Evolutionary conservation across 2,329 filamentous ascomycete genomes (phyloP).

Genomic region (Arachnomyces sp.): DNA sequence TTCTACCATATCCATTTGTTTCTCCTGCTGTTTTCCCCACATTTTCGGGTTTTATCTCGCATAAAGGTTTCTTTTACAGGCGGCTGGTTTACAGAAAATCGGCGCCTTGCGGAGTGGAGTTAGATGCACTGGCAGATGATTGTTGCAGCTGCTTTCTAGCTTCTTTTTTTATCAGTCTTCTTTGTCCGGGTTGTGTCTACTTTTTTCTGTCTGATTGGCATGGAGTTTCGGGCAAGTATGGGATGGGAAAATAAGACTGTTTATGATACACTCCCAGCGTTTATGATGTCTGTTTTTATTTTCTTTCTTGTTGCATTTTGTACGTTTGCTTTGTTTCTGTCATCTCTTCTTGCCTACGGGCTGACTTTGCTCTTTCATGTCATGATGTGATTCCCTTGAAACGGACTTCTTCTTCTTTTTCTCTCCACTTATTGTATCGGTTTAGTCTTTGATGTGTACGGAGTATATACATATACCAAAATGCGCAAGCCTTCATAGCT

Average conservation of each 20-base stretch:
- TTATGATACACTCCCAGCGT: conserved; percentile 13
- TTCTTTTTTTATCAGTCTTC: too few species aligned
- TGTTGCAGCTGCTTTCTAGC: too few species aligned
- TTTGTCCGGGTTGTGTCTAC: conserved; percentile 2
- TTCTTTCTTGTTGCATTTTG: too few species aligned
- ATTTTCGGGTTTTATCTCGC: not conserved
- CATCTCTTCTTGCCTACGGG: conserved; percentile 15
- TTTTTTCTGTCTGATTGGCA: too few species aligned
- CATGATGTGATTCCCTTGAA: too few species aligned
- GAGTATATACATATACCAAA: too few species aligned
- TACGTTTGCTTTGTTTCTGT: conserved; percentile 15
- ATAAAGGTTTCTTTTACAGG: too few species aligned
- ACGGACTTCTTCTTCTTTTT: conserved; percentile 1
- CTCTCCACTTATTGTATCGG: conserved; percentile 3
- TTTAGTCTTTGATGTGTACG: not conserved
- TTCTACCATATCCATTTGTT: conserved; percentile 4
- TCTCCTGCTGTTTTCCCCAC: conserved; percentile 3
- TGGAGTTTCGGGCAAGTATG: not conserved
- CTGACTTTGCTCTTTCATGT: conserved; percentile 4
- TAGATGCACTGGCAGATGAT: not conserved
- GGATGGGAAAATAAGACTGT: conserved; percentile 10
- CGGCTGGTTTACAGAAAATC: too few species aligned
- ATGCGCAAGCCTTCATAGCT: not conserved
- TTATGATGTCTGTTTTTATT: conserved; percentile 1
- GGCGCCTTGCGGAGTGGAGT: conserved; percentile 5